Evolutionary conservation across 768 basidiomycete species (phyloP).

Genomic region (Trametes cubensis): DNA sequence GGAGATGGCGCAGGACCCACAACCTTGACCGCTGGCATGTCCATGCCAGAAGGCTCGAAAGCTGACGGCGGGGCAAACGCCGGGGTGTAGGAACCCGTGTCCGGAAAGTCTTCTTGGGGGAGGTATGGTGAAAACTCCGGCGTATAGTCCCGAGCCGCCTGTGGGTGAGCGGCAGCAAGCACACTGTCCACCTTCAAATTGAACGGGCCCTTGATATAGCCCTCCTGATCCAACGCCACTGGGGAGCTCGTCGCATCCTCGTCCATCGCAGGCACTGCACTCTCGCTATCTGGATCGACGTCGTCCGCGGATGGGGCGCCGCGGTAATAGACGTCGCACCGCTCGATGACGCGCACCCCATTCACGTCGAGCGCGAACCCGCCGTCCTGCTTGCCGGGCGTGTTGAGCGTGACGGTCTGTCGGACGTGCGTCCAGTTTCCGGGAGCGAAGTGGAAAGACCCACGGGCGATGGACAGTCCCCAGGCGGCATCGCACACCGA

Average conservation of each 20-base stretch:
- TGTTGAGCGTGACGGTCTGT: constrained; percentile 76
- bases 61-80: neutral
- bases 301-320: constrained; percentile 30
- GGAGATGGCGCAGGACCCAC: neutral
- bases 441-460: constrained; percentile 60
- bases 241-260: neutral
- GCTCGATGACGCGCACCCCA: constrained; percentile 53
- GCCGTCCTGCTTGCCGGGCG: constrained; percentile 72
- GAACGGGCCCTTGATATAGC: constrained; percentile 1
- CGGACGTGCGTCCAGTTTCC: constrained; percentile 73
- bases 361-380: constrained; percentile 66
- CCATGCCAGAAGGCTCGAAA: too few species aligned
- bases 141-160: constrained; percentile 3
- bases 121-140: constrained; percentile 3
- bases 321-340: constrained; percentile 66
- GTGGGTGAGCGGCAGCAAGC: neutral
- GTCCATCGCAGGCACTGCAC: neutral
- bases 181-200: constrained; percentile 11
- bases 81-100: constrained; percentile 4
- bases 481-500: constrained; percentile 69
- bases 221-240: neutral
- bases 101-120: neutral
- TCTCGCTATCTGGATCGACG: constrained; percentile 1
- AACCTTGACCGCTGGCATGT: neutral
- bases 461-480: constrained; percentile 76